Conservation (phyloP, 208 protist species). For the Spongospora subterranea region DNA sequence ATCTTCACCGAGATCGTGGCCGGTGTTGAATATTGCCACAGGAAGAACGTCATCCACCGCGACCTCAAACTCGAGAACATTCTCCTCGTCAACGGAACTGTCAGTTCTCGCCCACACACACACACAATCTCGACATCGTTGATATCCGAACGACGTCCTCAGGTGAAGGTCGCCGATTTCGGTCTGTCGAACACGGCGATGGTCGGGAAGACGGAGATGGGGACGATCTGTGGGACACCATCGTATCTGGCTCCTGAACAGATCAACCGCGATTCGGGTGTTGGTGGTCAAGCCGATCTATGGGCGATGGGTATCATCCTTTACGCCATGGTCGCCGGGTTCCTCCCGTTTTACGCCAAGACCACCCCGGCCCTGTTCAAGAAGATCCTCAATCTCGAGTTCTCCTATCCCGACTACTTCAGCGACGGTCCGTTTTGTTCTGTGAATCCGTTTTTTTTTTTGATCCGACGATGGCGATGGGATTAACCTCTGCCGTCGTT, state of each 20-base stretch:
- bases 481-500: background rate
- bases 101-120: background rate
- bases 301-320: constrained; percentile 64
- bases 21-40: constrained; percentile 58
- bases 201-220: background rate
- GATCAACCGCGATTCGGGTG: constrained; percentile 57
- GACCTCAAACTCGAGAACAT: constrained; percentile 64
- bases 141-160: background rate
- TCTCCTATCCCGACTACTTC: constrained; percentile 45
- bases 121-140: background rate
- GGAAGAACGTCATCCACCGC: constrained; percentile 59
- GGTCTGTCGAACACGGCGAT: constrained; percentile 54
- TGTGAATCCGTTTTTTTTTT: too few relatives aligned
- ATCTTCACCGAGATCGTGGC: constrained; percentile 56
- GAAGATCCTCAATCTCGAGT: constrained; percentile 56
- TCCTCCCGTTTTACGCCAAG: constrained; percentile 9
- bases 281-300: constrained; percentile 34
- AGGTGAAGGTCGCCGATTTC: constrained; percentile 62
- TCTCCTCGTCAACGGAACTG: constrained; percentile 31
- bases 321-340: constrained; percentile 60
- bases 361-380: constrained; percentile 43
- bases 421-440: too few relatives aligned
- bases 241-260: constrained; percentile 60
- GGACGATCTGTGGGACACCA: constrained; percentile 60
- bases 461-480: background rate